phyloP scores from a whole-genome alignment of 2,329 filamentous ascomycete genomes.

The Colletotrichum sp. region DNA sequence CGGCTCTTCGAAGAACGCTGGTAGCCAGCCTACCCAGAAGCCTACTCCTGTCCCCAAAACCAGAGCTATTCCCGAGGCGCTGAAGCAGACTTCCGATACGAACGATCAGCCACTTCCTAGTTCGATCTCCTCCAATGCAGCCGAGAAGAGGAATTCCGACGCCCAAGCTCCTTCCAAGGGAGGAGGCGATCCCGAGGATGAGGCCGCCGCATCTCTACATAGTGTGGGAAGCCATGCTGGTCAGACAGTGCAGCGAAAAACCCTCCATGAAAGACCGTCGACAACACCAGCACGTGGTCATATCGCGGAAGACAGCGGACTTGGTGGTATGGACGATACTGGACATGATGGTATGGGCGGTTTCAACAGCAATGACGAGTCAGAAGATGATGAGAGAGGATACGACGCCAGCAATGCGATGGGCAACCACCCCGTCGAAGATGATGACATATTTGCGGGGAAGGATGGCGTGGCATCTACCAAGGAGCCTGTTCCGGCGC shows the following conservation, averaged over 20 bases:
- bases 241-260: background rate
- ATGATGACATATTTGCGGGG: background rate
- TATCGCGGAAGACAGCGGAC: background rate
- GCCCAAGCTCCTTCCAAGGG: background rate
- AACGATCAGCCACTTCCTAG: too few relatives aligned
- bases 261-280: background rate
- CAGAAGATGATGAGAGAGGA: background rate
- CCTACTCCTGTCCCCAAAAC: background rate
- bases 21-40: background rate
- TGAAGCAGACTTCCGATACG: too few relatives aligned
- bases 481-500: background rate
- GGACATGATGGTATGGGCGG: too few relatives aligned
- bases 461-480: background rate
- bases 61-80: too few relatives aligned
- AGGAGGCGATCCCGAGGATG: background rate
- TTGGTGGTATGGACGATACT: background rate
- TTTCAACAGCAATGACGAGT: background rate
- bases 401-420: background rate
- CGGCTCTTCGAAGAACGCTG: background rate
- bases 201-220: background rate
- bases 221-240: background rate
- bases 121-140: background rate
- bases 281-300: background rate
- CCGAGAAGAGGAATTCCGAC: background rate
- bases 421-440: background rate